phyloP scores from a whole-genome alignment of 768 basidiomycete genomes.

The Russula dissimulans region DNA sequence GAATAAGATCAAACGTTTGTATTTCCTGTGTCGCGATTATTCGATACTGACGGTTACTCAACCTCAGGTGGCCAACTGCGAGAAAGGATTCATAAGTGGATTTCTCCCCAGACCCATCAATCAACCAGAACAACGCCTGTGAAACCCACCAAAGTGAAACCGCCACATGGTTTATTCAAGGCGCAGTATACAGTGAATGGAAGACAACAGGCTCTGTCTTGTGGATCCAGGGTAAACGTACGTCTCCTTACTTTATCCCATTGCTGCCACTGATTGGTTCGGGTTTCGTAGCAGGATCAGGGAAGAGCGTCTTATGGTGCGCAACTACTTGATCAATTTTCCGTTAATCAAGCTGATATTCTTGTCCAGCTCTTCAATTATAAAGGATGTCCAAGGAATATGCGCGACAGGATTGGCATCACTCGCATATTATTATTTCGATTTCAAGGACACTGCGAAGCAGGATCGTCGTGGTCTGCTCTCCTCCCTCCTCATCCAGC shows the following conservation, averaged over 20 bases:
- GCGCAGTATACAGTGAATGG: neutral
- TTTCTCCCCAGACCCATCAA: neutral
- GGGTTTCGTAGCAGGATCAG: neutral
- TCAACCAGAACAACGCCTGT: neutral
- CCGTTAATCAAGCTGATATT: neutral
- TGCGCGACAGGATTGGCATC: neutral
- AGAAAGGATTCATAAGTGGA: neutral
- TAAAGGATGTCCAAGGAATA: neutral
- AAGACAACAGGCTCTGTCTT: neutral
- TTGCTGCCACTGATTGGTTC: neutral
- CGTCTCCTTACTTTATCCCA: too few relatives aligned
- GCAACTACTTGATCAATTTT: neutral
- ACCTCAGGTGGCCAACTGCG: neutral
- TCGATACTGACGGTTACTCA: neutral
- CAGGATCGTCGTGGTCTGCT: neutral
- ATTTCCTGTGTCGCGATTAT: neutral
- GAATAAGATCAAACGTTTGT: neutral
- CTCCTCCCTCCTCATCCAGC: neutral
- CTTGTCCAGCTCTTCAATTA: neutral
- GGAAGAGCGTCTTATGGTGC: slow-evolving; percentile 4
- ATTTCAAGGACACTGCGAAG: neutral
- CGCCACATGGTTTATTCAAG: neutral
- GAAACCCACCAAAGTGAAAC: neutral
- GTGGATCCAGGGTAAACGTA: slow-evolving; percentile 5
- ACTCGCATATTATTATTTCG: neutral